Evolutionary conservation across 192 early-diverging fungal genomes (phyloP).

Genomic region (Podila verticillata): DNA sequence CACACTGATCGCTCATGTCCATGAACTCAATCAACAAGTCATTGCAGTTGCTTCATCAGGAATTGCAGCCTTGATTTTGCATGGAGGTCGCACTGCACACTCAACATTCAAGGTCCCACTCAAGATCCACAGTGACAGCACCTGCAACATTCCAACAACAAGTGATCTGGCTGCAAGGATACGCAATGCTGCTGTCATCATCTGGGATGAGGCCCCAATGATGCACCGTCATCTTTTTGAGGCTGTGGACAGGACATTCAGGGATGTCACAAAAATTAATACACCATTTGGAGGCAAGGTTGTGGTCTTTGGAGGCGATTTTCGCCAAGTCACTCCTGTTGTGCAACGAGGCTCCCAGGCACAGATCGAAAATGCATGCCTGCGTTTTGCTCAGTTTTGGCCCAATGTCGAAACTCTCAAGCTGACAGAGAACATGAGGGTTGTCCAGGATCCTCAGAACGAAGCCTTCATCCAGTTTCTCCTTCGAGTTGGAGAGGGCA

Average conservation of each 20-base stretch:
- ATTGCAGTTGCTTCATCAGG: constrained; percentile 41
- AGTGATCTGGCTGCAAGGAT: neutral
- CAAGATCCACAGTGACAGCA: neutral
- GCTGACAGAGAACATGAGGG: constrained; percentile 34
- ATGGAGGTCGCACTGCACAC: constrained; percentile 37
- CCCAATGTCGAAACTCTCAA: constrained; percentile 7
- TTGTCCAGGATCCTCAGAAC: neutral
- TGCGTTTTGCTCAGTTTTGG: constrained; percentile 29
- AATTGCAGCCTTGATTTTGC: constrained; percentile 36
- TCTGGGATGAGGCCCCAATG: constrained; percentile 56
- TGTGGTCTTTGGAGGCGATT: constrained; percentile 42
- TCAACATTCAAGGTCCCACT: constrained; percentile 49
- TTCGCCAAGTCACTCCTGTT: constrained; percentile 36
- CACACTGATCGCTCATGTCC: constrained; percentile 14
- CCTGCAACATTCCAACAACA: constrained; percentile 11
- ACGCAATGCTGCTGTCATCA: constrained; percentile 5
- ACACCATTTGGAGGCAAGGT: constrained; percentile 16
- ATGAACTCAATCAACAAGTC: neutral
- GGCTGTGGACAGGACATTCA: constrained; percentile 14
- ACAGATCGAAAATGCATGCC: constrained; percentile 24
- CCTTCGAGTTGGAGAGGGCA: constrained; percentile 17
- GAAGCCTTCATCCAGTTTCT: constrained; percentile 14
- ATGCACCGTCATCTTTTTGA: constrained; percentile 17
- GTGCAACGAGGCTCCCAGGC: constrained; percentile 10
- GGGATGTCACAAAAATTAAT: constrained; percentile 15